Conservation (phyloP, 2,329 filamentous ascomycete species). For the Ramularia endophylla region DNA sequence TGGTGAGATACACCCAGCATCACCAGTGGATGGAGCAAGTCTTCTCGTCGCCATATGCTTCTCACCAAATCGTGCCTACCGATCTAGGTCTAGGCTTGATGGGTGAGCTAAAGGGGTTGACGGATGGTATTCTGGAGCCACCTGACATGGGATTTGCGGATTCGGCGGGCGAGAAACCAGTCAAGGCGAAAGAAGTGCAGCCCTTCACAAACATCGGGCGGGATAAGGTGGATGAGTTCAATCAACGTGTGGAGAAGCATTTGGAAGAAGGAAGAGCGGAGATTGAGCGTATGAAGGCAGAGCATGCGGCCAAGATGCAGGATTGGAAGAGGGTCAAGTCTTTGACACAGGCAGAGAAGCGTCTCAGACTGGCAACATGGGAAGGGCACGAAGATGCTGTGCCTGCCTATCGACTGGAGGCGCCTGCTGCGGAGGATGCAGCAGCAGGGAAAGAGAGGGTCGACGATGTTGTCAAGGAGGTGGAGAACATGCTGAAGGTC, state of each 20-base stretch:
- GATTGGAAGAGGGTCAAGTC: constrained; percentile 65
- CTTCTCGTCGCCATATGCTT: constrained; percentile 80
- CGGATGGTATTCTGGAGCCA: constrained; percentile 75
- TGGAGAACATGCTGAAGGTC: constrained; percentile 66
- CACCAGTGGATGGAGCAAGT: constrained; percentile 99
- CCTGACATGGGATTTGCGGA: constrained; percentile 32
- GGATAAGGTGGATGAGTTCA: constrained; percentile 77
- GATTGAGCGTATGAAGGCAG: constrained; percentile 75
- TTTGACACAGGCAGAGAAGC: constrained; percentile 68
- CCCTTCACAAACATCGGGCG: constrained; percentile 63
- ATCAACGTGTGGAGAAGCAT: constrained; percentile 67
- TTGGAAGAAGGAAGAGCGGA: constrained; percentile 70
- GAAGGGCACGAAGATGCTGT: constrained; percentile 29
- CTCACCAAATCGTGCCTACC: constrained; percentile 76
- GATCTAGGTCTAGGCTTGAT: constrained; percentile 75
- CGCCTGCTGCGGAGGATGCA: constrained; percentile 37
- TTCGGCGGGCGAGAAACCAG: constrained; percentile 29
- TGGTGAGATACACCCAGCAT: constrained; percentile 83
- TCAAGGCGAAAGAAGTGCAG: constrained; percentile 38
- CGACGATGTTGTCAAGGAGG: constrained; percentile 67
- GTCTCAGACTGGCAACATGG: constrained; percentile 62
- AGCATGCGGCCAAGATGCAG: constrained; percentile 70
- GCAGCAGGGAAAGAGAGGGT: constrained; percentile 46
- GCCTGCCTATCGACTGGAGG: constrained; percentile 42
- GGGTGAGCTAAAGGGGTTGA: constrained; percentile 75